Evolutionary conservation across 345 rosid genomes (phyloP), one percentile per base, ranked within the genome.

Genomic region (Laguncularia racemosa): DNA sequence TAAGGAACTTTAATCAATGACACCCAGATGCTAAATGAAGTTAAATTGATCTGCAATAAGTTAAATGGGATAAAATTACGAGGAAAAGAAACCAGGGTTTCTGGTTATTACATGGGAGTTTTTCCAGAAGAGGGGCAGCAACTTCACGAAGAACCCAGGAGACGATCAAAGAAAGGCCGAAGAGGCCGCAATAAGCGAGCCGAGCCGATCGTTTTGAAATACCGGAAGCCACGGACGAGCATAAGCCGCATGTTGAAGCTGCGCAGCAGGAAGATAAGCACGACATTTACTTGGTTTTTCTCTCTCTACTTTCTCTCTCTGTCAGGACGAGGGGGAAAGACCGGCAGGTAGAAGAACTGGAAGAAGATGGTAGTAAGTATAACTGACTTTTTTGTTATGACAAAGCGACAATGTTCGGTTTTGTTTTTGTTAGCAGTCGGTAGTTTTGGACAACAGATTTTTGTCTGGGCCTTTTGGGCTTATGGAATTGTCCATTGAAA

Each of bases 141-240:
- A 86, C 75, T 71, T 85, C 96, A 50, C 99, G 71, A 43, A 93
- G 88, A 53, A 93, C 65, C 99, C 99, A 93, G 43, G 99, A 84
- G 62, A 89, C 78, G 66, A 89, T 64, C 6, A 93, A 73, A 18
- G 99, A 89, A 19, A 80, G 77, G 18, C 96, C 99, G 54, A 93
- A 89, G 72, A 93, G 96, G 56, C 91, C 99, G 60, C 96, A 89
- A 66, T 89, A 93, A 59, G 86, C 95, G 50, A 93, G 78, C 65
- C 99, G 80, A 21, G 97, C 97, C 2, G 97, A 93, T 69, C 73
- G 83, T 67, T 76, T 85, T 16, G 97, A 44, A 52, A 93, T 73
- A 57, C 93, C 96, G 6, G 97, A 84, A 15, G 91, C 97, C 69
- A 89, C 86, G 63, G 95, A 81, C 13, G 96, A 48, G 75, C 99